Conservation (phyloP, 148 eudicot genomes). For the Silene uniflora region DNA sequence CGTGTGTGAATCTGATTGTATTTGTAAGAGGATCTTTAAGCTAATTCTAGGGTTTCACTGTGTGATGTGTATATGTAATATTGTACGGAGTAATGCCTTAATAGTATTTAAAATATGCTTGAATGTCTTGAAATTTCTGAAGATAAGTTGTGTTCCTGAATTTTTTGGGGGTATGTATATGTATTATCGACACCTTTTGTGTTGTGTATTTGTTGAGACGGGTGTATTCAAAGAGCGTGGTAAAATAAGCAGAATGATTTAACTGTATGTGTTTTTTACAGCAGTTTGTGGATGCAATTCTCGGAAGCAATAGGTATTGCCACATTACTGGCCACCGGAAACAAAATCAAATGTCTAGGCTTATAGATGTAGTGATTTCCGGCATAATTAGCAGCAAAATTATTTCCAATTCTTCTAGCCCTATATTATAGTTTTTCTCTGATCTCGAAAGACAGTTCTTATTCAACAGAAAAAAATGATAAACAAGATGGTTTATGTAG, state of each 20-base stretch:
- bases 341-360: no score
- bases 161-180: not conserved
- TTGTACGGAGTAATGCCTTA: not conserved
- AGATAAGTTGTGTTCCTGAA: not conserved
- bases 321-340: no score
- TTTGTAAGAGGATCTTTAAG: constrained; percentile 1
- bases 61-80: constrained; percentile 2
- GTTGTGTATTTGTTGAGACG: not conserved
- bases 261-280: no score
- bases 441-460: no score
- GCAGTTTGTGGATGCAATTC: no score
- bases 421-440: no score
- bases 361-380: no score
- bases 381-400: no score
- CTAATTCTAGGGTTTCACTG: constrained; percentile 27
- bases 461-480: no score
- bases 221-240: not conserved
- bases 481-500: no score
- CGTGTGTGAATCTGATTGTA: not conserved
- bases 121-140: not conserved
- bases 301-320: no score
- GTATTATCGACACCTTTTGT: not conserved
- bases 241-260: not conserved
- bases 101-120: not conserved
- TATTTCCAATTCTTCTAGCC: no score